phyloP scores from a whole-genome alignment of 106 monocot genomes.

The Posidonia australis region DNA sequence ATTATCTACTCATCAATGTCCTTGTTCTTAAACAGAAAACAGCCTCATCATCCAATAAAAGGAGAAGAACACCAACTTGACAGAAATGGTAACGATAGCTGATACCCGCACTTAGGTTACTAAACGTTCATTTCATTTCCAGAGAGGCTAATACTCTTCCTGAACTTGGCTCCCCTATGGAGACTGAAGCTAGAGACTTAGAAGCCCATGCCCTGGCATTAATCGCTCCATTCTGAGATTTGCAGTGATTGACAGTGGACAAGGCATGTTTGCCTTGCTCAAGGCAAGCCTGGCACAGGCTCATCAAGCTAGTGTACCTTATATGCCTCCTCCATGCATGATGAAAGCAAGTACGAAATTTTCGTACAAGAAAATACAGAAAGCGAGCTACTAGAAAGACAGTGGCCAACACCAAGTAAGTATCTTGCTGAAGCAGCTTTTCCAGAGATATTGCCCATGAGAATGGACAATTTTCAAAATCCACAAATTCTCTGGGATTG shows the following conservation, averaged over 20 bases:
- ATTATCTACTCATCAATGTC: no score
- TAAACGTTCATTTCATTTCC: no score
- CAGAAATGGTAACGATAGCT: no score
- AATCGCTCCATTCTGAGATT: slow-evolving; percentile 55
- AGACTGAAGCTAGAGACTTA: slow-evolving; percentile 59
- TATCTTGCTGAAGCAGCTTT: slow-evolving; percentile 32
- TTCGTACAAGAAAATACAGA: slow-evolving; percentile 44
- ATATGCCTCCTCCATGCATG: slow-evolving; percentile 44
- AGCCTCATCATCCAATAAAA: no score
- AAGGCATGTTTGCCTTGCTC: slow-evolving; percentile 25
- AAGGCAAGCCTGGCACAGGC: slow-evolving; percentile 24
- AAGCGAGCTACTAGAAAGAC: slow-evolving; percentile 41
- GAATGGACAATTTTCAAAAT: slow-evolving; percentile 65
- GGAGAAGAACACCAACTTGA: no score
- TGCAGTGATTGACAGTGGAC: slow-evolving; percentile 35
- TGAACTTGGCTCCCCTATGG: slow-evolving; percentile 57
- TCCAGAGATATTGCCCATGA: slow-evolving; percentile 81
- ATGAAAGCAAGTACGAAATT: slow-evolving; percentile 24
- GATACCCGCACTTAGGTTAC: no score
- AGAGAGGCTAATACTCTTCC: no score
- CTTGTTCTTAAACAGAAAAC: no score
- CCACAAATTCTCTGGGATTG: slow-evolving; percentile 3
- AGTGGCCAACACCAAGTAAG: slow-evolving; percentile 29
- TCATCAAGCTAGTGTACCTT: slow-evolving; percentile 13
- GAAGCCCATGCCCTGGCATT: slow-evolving; percentile 62